A percentile compares a stretch with the other conserved stretches of the same genome.
Conservation (phyloP, 257 asterid species). For the Lithospermum erythrorhizon region DNA sequence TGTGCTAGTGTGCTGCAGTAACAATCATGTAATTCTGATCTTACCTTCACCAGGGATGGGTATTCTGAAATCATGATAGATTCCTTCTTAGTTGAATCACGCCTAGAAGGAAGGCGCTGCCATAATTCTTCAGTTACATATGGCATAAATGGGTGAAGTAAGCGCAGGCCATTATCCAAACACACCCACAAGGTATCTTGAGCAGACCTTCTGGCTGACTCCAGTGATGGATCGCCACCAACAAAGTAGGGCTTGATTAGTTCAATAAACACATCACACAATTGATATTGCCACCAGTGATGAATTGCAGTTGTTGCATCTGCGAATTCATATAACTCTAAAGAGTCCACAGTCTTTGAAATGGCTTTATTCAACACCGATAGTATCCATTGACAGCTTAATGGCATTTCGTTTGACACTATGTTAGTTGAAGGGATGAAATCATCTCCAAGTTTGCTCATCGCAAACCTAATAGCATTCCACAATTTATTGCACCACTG, state of each 20-base stretch:
- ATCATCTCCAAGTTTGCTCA: slow-evolving; percentile 89
- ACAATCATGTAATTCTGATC: too few species aligned
- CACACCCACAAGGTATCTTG: slow-evolving; percentile 90
- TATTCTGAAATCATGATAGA: slow-evolving; percentile 78
- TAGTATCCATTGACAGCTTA: slow-evolving; percentile 92
- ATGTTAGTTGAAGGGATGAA: slow-evolving; percentile 61
- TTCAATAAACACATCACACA: slow-evolving; percentile 94
- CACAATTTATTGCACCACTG: slow-evolving; percentile 97
- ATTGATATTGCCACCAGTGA: slow-evolving; percentile 84
- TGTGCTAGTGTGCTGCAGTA: too few species aligned
- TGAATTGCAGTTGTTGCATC: slow-evolving; percentile 88
- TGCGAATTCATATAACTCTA: slow-evolving; percentile 71
- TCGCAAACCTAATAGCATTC: slow-evolving; percentile 94
- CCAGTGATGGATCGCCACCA: slow-evolving; percentile 32
- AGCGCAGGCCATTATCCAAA: slow-evolving; percentile 68
- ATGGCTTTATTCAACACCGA: slow-evolving; percentile 82
- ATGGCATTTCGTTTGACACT: slow-evolving; percentile 54
- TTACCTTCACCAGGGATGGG: slow-evolving; percentile 65
- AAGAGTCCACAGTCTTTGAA: slow-evolving; percentile 47
- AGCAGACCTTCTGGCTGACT: slow-evolving; percentile 46
- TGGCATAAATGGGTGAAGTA: slow-evolving; percentile 97
- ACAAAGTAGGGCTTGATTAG: slow-evolving; percentile 81
- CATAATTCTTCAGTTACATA: slow-evolving; percentile 89
- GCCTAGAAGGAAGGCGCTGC: slow-evolving; percentile 86
- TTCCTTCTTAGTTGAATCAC: slow-evolving; percentile 51